Base-by-base conservation (phyloP, 148 eudicot species). In the Fagopyrum esculentum region DNA sequence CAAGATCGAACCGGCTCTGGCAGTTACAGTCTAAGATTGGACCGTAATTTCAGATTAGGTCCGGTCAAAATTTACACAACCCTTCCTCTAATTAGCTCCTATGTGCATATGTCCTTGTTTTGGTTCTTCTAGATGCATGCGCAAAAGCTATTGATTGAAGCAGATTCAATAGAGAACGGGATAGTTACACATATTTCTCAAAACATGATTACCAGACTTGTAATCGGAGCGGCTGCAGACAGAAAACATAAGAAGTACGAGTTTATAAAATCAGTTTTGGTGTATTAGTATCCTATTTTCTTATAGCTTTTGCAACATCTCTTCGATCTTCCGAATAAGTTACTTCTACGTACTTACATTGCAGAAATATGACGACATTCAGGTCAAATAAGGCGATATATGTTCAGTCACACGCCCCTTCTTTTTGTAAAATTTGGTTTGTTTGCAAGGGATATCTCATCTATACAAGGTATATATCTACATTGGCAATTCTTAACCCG, bases 141-240 rank as follows among this genome's bases (percentile, higher is more conserved):
- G 29, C 88, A 88, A 76, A 85, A 84, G 77, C 22, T 85, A 26
- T 71, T 73, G 57, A 81, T 77, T 49, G 95, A 87, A 74, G 77
- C 69, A 75, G 87, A 87, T 64, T 84, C 92, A 19, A 82, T 93
- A 63, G 90, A 86, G 87, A 86, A 86, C 82, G 99, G 97, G 73
- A 90, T 95, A 71, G 88, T 95, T 70, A 84, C 90, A 71, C 86
- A 90, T 74, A 77, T 95, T 78, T 72, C 84, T 46, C 82, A 81
- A 74, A 78, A 90, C 52, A 78, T 77, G 71, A 90, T 95, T 71
- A 82, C 84, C 78, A 86, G 76, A 80, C 92, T 95, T 78, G 97
- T 90, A 60, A 90, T 95, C 90, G 99, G 99, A 74, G 97, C 92
- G 44, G 96, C 99, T 11, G 86, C 87, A 1, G 89, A 90, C 71